These are phyloP conservation scores for Rubroboletus satanas DNA, from an alignment of 768 basidiomycete species.

Conservation along the genomic window DNA sequence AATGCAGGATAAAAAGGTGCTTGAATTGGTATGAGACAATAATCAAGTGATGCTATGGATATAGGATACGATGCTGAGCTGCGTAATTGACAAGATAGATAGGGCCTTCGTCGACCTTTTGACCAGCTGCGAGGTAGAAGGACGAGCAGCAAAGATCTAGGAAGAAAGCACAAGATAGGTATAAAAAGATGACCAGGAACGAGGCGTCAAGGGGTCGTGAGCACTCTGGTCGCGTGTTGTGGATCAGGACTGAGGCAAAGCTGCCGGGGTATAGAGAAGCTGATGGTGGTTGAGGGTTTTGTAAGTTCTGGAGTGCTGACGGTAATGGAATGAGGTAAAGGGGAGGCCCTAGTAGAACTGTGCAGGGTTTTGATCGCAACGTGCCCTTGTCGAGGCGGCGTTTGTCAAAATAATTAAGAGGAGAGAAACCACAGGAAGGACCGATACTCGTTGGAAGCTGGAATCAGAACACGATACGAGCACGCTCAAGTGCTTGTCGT, in stretches of 20 bases:
- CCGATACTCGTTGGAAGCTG: constrained; percentile 14
- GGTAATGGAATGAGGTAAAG: constrained; percentile 53
- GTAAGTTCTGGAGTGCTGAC: constrained; percentile 28
- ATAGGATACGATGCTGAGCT: constrained; percentile 39
- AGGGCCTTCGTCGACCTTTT: constrained; percentile 36
- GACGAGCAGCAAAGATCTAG: constrained; percentile 40
- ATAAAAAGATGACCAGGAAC: constrained; percentile 46
- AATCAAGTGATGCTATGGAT: constrained; percentile 44
- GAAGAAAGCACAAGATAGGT: constrained; percentile 45
- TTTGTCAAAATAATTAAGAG: constrained; percentile 43
- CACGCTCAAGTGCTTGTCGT: constrained; percentile 17
- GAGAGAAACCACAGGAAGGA: constrained; percentile 17
- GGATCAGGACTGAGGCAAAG: constrained; percentile 29
- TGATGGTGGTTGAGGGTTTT: constrained; percentile 39
- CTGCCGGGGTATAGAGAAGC: constrained; percentile 25
- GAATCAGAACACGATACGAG: constrained; percentile 22
- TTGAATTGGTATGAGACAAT: constrained; percentile 43
- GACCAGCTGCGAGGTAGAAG: constrained; percentile 31
- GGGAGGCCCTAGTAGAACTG: constrained; percentile 45
- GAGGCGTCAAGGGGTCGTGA: constrained; percentile 58
- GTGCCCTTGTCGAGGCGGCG: constrained; percentile 61
- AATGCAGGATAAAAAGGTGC: constrained; percentile 47
- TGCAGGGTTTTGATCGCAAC: constrained; percentile 74
- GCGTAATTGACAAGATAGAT: constrained; percentile 39
- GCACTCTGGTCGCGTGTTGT: constrained; percentile 40